These are phyloP conservation scores for Hypomyces rosellus DNA, from an alignment of 2,329 filamentous ascomycete species.

Conservation along the genomic window DNA sequence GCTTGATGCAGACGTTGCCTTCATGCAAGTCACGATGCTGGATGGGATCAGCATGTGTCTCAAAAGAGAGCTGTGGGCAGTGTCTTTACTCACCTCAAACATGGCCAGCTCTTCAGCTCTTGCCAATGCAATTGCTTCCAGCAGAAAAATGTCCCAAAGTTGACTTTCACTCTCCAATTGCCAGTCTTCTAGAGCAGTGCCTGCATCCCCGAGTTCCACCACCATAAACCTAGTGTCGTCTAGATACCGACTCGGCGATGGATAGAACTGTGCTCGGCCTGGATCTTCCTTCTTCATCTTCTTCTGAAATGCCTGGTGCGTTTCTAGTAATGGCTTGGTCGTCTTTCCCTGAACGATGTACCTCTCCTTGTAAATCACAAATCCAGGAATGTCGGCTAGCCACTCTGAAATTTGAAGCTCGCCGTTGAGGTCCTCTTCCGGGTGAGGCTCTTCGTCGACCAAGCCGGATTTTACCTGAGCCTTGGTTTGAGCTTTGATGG, in stretches of 20 bases:
- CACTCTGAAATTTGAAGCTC: conserved; percentile 59
- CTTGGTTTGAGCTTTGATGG: conserved; percentile 53
- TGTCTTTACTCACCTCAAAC: conserved; percentile 46
- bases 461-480: conserved; percentile 47
- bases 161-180: conserved; percentile 42
- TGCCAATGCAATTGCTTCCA: conserved; percentile 53
- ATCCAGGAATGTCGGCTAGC: conserved; percentile 57
- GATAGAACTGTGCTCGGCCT: conserved; percentile 53
- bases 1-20: conserved; percentile 55
- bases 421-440: conserved; percentile 47
- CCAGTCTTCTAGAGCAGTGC: conserved; percentile 53
- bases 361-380: conserved; percentile 59
- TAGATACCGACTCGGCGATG: conserved; percentile 53
- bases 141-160: conserved; percentile 58
- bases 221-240: conserved; percentile 54
- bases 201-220: conserved; percentile 58
- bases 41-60: not conserved
- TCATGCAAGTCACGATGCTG: conserved; percentile 62
- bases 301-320: conserved; percentile 53
- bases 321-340: conserved; percentile 47
- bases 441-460: conserved; percentile 53
- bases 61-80: too few relatives aligned
- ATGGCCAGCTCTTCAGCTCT: conserved; percentile 51
- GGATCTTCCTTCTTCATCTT: conserved; percentile 50
- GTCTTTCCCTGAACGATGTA: conserved; percentile 54